A percentile compares a stretch with the other conserved stretches of the same genome.
These are phyloP conservation scores for Silene vulgaris DNA, from an alignment of 179 eudicot genomes.

Conservation along the genomic window DNA sequence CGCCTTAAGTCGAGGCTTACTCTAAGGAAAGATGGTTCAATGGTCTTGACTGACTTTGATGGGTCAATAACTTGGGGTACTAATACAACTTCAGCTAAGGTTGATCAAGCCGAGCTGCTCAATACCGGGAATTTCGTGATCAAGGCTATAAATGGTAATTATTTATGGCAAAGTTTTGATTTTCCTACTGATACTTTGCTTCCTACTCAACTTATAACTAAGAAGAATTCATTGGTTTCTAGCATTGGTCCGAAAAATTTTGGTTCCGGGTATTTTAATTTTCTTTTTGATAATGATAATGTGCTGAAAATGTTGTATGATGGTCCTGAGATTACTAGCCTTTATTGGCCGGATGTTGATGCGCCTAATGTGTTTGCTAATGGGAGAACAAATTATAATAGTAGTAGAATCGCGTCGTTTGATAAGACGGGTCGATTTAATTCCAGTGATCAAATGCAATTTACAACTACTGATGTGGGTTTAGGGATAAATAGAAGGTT, in stretches of 20 bases:
- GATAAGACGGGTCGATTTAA: constrained; percentile 17
- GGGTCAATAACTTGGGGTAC: too few relatives aligned
- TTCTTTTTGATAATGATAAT: constrained; percentile 48
- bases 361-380: not conserved
- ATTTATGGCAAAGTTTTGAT: constrained; percentile 69
- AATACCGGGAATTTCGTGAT: too few relatives aligned
- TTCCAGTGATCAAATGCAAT: constrained; percentile 40
- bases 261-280: constrained; percentile 45
- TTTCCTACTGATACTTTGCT: constrained; percentile 63
- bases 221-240: constrained; percentile 39
- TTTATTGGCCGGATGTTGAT: constrained; percentile 51
- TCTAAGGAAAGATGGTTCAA: too few relatives aligned
- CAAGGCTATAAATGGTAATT: too few relatives aligned
- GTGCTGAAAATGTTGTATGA: constrained; percentile 45
- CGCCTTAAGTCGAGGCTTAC: too few relatives aligned
- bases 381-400: constrained; percentile 52
- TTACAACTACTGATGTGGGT: constrained; percentile 44
- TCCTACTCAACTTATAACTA: constrained; percentile 46
- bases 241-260: constrained; percentile 27
- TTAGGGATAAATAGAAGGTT: constrained; percentile 36
- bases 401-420: constrained; percentile 41
- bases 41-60: too few relatives aligned
- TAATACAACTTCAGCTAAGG: too few relatives aligned
- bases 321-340: constrained; percentile 53
- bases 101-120: too few relatives aligned